A percentile compares a stretch with the other conserved stretches of the same genome.
phyloP scores from a whole-genome alignment of 106 monocot species.

The Iris macrosiphon region DNA sequence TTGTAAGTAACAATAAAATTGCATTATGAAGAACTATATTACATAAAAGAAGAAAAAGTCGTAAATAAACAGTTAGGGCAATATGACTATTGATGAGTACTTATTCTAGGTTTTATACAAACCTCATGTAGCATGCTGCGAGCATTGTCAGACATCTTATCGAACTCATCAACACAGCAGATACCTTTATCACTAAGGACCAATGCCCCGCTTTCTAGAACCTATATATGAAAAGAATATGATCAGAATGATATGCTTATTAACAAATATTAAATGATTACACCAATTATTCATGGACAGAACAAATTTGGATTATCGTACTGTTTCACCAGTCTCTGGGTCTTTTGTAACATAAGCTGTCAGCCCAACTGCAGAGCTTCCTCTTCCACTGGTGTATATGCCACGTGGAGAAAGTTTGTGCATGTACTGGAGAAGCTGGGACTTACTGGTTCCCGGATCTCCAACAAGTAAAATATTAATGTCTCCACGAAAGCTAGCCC shows the following conservation, averaged over 20 bases:
- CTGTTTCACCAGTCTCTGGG: constrained; percentile 98
- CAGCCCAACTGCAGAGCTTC: constrained; percentile 96
- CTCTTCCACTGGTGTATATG: constrained; percentile 98
- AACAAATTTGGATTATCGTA: constrained; percentile 18
- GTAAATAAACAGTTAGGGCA: no score
- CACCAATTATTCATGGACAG: no score
- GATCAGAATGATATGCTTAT: constrained; percentile 1
- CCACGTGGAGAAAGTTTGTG: constrained; percentile 97
- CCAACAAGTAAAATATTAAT: constrained; percentile 96
- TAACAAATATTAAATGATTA: no score
- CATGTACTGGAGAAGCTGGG: constrained; percentile 96
- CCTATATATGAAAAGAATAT: constrained; percentile 16
- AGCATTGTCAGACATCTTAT: constrained; percentile 99
- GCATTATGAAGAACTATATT: no score
- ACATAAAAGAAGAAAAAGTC: no score
- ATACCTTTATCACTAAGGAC: constrained; percentile 96
- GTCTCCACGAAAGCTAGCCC: constrained; percentile 88
- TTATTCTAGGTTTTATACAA: no score
- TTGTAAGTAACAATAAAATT: no score
- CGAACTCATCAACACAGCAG: constrained; percentile 99
- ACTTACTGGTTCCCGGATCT: constrained; percentile 99
- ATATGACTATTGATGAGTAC: no score
- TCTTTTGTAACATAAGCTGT: constrained; percentile 98
- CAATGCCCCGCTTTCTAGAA: constrained; percentile 84
- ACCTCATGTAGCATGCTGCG: constrained; percentile 99